Percentiles rank a stretch among this genome's conserved stretches.
Conservation (phyloP, 2,329 filamentous ascomycete species). For the Tolypocladium pustulatum region DNA sequence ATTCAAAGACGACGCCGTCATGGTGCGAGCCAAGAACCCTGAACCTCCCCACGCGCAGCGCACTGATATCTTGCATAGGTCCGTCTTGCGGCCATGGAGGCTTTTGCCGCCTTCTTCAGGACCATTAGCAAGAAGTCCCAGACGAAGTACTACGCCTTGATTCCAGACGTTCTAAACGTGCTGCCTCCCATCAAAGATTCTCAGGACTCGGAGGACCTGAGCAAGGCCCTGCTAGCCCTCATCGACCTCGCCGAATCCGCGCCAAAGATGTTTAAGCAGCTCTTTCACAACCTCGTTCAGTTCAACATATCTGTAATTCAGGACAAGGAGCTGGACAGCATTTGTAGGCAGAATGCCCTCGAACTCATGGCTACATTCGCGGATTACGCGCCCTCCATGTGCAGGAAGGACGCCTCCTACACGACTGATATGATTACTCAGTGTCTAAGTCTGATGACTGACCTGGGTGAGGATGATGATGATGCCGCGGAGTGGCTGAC, state of each 20-base stretch:
- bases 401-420: constrained; percentile 86
- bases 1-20: constrained; percentile 78
- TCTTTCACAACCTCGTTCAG: constrained; percentile 88
- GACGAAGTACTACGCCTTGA: constrained; percentile 74
- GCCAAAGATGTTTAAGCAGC: constrained; percentile 91
- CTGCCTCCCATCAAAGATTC: constrained; percentile 88
- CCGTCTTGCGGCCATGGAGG: constrained; percentile 87
- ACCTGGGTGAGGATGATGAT: constrained; percentile 88
- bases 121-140: constrained; percentile 82
- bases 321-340: constrained; percentile 86
- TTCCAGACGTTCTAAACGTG: constrained; percentile 89
- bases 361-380: constrained; percentile 98
- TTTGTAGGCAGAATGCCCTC: constrained; percentile 85
- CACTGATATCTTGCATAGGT: constrained; percentile 42
- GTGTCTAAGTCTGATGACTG: constrained; percentile 95
- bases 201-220: constrained; percentile 81
- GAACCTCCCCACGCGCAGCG: neutral
- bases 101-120: constrained; percentile 92
- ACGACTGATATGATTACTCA: constrained; percentile 97
- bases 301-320: constrained; percentile 91
- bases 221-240: constrained; percentile 77
- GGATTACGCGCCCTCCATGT: constrained; percentile 88
- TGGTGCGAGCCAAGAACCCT: constrained; percentile 38
- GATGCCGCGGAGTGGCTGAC: constrained; percentile 89
- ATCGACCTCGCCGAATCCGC: constrained; percentile 93